These are phyloP conservation scores for Camellia japonica DNA, from an alignment of 148 eudicot genomes.

Conservation along the genomic window DNA sequence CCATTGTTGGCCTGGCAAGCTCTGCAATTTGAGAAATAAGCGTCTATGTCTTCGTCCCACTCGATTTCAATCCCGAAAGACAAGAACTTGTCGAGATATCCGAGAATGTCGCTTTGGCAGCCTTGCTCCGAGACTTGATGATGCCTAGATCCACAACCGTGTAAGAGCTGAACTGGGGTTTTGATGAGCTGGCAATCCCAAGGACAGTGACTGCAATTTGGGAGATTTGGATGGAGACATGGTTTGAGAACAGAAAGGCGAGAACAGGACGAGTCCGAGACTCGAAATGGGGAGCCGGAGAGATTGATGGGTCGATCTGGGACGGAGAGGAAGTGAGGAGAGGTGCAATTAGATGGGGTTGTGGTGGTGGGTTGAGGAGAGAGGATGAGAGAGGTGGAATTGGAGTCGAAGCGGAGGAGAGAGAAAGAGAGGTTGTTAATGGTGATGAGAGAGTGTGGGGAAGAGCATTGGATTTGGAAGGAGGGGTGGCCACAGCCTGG, in stretches of 20 bases:
- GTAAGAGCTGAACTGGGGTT: conserved; percentile 42
- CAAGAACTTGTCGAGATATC: conserved; percentile 38
- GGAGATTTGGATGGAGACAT: conserved; percentile 38
- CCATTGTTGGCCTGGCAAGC: conserved; percentile 41
- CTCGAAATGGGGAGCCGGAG: conserved; percentile 45
- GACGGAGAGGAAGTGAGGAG: conserved; percentile 20
- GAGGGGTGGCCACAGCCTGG: conserved; percentile 71
- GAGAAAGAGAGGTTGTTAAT: conserved; percentile 55
- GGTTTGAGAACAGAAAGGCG: conserved; percentile 55
- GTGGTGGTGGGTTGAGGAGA: conserved; percentile 26
- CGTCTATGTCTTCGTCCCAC: conserved; percentile 39
- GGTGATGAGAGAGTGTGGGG: conserved; percentile 35
- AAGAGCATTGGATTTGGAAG: conserved; percentile 39
- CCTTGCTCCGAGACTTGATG: conserved; percentile 31
- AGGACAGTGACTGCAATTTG: conserved; percentile 56
- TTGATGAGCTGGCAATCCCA: conserved; percentile 54
- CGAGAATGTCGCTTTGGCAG: conserved; percentile 56
- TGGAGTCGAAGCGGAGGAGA: conserved; percentile 39
- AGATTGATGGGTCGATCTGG: conserved; percentile 47
- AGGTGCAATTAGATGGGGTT: conserved; percentile 19
- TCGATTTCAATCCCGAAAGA: conserved; percentile 44
- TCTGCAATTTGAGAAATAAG: conserved; percentile 38
- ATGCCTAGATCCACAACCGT: conserved; percentile 34
- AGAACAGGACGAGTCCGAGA: conserved; percentile 59
- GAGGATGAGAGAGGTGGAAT: conserved; percentile 40